Percentiles rank a stretch among this genome's conserved stretches.
Conservation (phyloP, 179 eudicot species). For the Kewa caespitosa region DNA sequence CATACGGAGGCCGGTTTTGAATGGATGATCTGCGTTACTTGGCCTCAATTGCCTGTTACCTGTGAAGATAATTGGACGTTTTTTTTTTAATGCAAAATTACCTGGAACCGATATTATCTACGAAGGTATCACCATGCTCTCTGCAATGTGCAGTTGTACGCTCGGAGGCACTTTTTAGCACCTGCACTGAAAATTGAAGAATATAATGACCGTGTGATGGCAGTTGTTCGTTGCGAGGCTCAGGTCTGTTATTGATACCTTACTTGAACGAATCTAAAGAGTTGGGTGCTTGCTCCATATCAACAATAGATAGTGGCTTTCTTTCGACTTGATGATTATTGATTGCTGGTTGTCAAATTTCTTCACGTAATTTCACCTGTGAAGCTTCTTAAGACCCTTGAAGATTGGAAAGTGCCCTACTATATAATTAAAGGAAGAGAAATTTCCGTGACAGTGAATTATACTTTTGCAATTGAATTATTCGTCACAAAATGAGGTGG, state of each 20-base stretch:
- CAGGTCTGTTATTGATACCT: conserved; percentile 49
- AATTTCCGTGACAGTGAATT: too few species aligned
- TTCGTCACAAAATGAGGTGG: too few species aligned
- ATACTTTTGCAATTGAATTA: too few species aligned
- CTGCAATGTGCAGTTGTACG: conserved; percentile 63
- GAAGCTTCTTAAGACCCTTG: neutral
- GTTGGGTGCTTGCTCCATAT: neutral
- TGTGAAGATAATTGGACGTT: neutral
- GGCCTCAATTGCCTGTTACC: neutral
- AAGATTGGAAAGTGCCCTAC: too few species aligned
- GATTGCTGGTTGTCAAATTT: neutral
- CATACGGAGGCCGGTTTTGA: neutral
- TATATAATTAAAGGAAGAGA: too few species aligned
- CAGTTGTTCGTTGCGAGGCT: conserved; percentile 90
- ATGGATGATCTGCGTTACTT: neutral
- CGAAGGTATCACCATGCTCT: neutral
- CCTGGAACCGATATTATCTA: neutral
- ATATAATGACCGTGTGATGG: conserved; percentile 90
- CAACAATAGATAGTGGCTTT: neutral
- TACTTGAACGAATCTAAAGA: conserved; percentile 1
- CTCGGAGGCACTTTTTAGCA: conserved; percentile 89
- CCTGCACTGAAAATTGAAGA: conserved; percentile 88
- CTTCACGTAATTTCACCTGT: neutral
- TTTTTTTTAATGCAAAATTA: neutral
- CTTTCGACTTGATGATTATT: neutral